phyloP scores from a whole-genome alignment of 139 green algal genomes.

The Klebsormidium nitens region DNA sequence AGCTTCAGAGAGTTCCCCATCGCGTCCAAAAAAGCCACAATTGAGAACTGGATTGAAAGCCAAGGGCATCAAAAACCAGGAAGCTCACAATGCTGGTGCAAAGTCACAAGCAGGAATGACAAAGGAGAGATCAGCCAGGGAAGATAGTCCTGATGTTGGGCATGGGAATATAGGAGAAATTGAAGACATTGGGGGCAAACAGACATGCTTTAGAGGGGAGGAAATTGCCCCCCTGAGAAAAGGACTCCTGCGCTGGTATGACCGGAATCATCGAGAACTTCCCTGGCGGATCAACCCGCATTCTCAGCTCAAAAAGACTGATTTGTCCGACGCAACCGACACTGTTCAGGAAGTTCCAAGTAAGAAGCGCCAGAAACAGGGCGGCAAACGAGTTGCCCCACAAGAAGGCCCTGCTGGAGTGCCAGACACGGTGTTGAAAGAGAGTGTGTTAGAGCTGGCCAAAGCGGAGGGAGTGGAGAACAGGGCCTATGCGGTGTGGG shows the following conservation, averaged over 20 bases:
- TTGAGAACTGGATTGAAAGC: no score
- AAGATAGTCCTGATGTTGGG: no score
- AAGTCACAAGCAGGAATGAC: no score
- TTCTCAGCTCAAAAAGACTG: conserved; percentile 32
- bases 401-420: background rate
- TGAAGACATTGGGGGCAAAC: no score
- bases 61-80: no score
- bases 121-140: no score
- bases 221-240: no score
- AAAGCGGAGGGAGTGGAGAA: conserved; percentile 42
- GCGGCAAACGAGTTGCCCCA: background rate
- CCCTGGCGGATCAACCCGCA: conserved; percentile 80
- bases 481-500: conserved; percentile 77
- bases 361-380: conserved; percentile 8
- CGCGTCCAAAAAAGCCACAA: no score
- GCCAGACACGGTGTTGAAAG: background rate
- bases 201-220: no score
- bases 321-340: background rate
- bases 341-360: background rate
- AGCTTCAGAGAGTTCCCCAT: no score
- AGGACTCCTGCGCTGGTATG: conserved; percentile 91
- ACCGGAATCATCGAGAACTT: conserved; percentile 70
- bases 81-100: no score
- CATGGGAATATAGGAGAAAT: no score
- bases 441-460: background rate